A percentile compares a stretch with the other conserved stretches of the same genome.
Evolutionary conservation across 441 rosid species (phyloP).

Genomic region (Omphalea diandra): DNA sequence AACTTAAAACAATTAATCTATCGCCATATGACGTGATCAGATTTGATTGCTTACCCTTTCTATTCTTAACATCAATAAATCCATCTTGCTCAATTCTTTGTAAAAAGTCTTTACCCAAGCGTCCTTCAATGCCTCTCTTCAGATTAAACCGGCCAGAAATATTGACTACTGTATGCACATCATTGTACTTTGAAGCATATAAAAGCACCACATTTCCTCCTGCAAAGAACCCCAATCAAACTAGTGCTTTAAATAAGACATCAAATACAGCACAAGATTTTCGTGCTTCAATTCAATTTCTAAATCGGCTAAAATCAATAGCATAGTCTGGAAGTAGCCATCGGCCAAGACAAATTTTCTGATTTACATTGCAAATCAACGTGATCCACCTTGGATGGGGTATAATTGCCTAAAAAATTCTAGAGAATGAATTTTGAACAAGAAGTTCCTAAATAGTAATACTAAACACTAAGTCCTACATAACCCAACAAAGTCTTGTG

Average conservation of each 20-base stretch:
- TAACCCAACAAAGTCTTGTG: neutral
- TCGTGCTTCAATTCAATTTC: neutral
- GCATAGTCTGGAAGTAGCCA: neutral
- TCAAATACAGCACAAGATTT: neutral
- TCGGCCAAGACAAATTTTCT: neutral
- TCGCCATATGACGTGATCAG: neutral
- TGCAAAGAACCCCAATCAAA: constrained; percentile 30
- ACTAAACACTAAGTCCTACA: neutral
- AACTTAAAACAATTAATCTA: neutral
- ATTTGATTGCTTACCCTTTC: constrained; percentile 43
- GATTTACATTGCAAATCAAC: neutral
- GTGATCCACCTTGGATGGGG: neutral
- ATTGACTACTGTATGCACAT: constrained; percentile 56
- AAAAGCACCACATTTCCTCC: constrained; percentile 91
- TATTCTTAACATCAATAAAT: constrained; percentile 62
- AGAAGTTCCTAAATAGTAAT: neutral
- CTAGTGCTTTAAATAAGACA: neutral
- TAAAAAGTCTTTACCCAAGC: constrained; percentile 63
- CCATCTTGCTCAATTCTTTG: constrained; percentile 60
- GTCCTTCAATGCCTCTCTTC: constrained; percentile 68
- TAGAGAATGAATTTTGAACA: neutral
- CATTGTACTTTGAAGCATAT: constrained; percentile 77
- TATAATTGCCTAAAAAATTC: neutral
- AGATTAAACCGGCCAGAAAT: constrained; percentile 76
- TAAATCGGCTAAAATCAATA: neutral